Evolutionary conservation across 192 early-diverging fungal genomes (phyloP).

Genomic region (Powellomyces hirtus): DNA sequence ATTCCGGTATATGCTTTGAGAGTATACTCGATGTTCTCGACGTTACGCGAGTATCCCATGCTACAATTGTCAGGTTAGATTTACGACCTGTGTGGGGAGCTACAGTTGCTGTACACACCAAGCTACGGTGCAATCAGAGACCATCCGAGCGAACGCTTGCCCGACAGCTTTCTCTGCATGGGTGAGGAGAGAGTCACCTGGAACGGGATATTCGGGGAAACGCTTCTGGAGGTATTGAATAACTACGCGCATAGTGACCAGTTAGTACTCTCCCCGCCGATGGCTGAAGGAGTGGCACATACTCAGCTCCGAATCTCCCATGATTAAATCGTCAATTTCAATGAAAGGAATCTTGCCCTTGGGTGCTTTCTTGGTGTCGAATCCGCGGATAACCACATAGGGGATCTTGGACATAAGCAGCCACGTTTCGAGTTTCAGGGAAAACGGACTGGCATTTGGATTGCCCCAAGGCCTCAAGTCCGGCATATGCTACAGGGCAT

Average conservation of each 20-base stretch:
- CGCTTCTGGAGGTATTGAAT: constrained; percentile 30
- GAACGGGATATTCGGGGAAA: constrained; percentile 15
- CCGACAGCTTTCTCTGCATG: background rate
- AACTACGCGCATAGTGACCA: too few relatives aligned
- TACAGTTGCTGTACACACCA: constrained; percentile 1
- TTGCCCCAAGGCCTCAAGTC: constrained; percentile 33
- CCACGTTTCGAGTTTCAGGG: constrained; percentile 30
- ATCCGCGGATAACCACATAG: constrained; percentile 31
- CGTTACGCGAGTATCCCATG: constrained; percentile 37
- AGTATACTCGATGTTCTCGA: constrained; percentile 29
- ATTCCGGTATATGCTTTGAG: constrained; percentile 28
- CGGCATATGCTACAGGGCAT: constrained; percentile 31
- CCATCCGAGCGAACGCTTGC: constrained; percentile 22
- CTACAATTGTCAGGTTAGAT: too few relatives aligned
- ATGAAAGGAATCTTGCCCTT: constrained; percentile 40
- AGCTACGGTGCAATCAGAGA: constrained; percentile 29
- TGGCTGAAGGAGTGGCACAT: background rate
- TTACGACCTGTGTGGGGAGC: too few relatives aligned
- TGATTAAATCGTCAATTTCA: constrained; percentile 29
- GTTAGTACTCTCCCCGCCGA: too few relatives aligned
- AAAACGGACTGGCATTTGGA: constrained; percentile 37
- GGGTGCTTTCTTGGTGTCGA: constrained; percentile 29
- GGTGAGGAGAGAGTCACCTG: constrained; percentile 6
- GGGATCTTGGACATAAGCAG: constrained; percentile 25
- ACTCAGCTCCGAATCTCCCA: constrained; percentile 38